A percentile compares a stretch with the other conserved stretches of the same genome.
Conservation (phyloP, 1,284 basidiomycete species). For the Chondrostereum purpureum region DNA sequence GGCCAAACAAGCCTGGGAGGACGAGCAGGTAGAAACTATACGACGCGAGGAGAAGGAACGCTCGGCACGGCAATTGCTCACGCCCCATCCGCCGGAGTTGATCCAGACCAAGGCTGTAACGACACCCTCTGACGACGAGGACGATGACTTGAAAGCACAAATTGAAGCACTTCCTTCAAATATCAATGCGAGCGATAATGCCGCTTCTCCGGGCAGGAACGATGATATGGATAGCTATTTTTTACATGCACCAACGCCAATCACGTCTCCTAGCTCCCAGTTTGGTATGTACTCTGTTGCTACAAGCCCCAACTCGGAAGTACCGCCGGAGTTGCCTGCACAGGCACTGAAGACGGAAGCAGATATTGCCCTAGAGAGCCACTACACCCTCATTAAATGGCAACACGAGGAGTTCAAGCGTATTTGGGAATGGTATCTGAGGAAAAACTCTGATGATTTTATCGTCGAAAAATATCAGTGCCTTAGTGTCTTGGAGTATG, state of each 20-base stretch:
- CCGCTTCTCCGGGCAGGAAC: slow-evolving; percentile 20
- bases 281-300: slow-evolving; percentile 6
- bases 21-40: slow-evolving; percentile 78
- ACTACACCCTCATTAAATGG: slow-evolving; percentile 64
- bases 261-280: slow-evolving; percentile 5
- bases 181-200: slow-evolving; percentile 38
- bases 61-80: slow-evolving; percentile 33
- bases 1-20: slow-evolving; percentile 73
- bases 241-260: slow-evolving; percentile 15
- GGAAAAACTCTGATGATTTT: slow-evolving; percentile 78
- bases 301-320: slow-evolving; percentile 13
- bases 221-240: slow-evolving; percentile 35
- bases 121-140: slow-evolving; percentile 12
- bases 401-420: slow-evolving; percentile 80
- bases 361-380: slow-evolving; percentile 69
- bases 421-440: slow-evolving; percentile 89
- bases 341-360: slow-evolving; percentile 41
- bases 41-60: slow-evolving; percentile 64
- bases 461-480: slow-evolving; percentile 92
- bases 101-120: slow-evolving; percentile 6
- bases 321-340: slow-evolving; percentile 35
- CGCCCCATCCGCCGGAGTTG: slow-evolving; percentile 24
- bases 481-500: slow-evolving; percentile 73
- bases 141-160: slow-evolving; percentile 57
- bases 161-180: slow-evolving; percentile 61